Evolutionary conservation across 2,329 filamentous ascomycete species (phyloP).

Genomic region (Didymella sp.): DNA sequence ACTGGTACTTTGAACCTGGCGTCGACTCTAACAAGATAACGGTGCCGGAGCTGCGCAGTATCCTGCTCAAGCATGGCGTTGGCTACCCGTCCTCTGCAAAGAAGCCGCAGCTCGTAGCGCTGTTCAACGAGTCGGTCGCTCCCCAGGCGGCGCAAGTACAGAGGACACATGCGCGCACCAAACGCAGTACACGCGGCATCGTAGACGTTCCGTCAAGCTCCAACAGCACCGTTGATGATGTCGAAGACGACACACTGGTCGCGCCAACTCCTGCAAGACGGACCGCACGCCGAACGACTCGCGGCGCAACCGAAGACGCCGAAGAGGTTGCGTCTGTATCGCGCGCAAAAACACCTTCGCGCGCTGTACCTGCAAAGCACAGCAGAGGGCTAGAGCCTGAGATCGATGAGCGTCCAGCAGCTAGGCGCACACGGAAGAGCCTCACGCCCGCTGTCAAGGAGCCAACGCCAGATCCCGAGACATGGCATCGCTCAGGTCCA

Average conservation of each 20-base stretch:
- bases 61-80: conserved; percentile 88
- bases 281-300: conserved; percentile 46
- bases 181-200: conserved; percentile 88
- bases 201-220: conserved; percentile 70
- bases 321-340: conserved; percentile 24
- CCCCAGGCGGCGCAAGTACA: conserved; percentile 81
- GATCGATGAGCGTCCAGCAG: conserved; percentile 41
- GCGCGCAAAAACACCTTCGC: conserved; percentile 45
- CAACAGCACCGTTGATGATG: conserved; percentile 66
- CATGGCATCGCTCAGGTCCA: conserved; percentile 52
- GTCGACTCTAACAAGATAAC: conserved; percentile 87
- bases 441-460: conserved; percentile 53
- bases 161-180: conserved; percentile 75
- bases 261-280: conserved; percentile 52
- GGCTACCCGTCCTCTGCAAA: conserved; percentile 88
- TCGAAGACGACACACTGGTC: conserved; percentile 53
- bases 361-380: conserved; percentile 54
- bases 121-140: conserved; percentile 80
- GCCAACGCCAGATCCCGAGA: conserved; percentile 59
- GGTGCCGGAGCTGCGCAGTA: conserved; percentile 85
- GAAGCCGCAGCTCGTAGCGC: conserved; percentile 83
- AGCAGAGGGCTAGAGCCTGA: conserved; percentile 49
- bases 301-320: conserved; percentile 52
- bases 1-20: conserved; percentile 77
- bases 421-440: conserved; percentile 49